Evolutionary conservation across 2,329 filamentous ascomycete genomes (phyloP).

Genomic region (Phialemonium atrogriseum): DNA sequence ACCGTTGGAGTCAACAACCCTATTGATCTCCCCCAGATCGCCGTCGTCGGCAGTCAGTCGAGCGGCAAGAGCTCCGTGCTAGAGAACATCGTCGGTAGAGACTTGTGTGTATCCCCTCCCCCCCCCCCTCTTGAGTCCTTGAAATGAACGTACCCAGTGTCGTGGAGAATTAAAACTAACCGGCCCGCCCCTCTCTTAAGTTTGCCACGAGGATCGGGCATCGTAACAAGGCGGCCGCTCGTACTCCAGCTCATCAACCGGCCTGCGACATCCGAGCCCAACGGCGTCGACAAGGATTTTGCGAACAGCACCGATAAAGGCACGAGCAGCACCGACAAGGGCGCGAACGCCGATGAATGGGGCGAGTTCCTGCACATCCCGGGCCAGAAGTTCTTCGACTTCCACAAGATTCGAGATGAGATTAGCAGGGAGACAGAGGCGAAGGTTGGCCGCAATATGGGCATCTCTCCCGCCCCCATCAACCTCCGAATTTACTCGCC

Average conservation of each 20-base stretch:
- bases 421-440: conserved; percentile 94
- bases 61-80: conserved; percentile 98
- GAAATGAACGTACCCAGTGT: too few species aligned
- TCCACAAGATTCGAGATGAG: conserved; percentile 96
- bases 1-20: conserved; percentile 98
- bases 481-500: conserved; percentile 98
- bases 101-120: conserved; percentile 66
- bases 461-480: conserved; percentile 94
- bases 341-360: conserved; percentile 92
- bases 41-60: conserved; percentile 95
- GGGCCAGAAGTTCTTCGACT: conserved; percentile 95
- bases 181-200: conserved; percentile 36
- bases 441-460: conserved; percentile 92
- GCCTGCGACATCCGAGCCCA: conserved; percentile 52
- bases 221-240: conserved; percentile 91
- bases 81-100: conserved; percentile 96
- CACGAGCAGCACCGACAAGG: conserved; percentile 60
- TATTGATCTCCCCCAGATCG: conserved; percentile 97
- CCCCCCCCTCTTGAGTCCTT: conserved; percentile 3
- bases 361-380: conserved; percentile 98
- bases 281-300: conserved; percentile 64
- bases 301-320: too few species aligned
- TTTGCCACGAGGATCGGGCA: conserved; percentile 92
- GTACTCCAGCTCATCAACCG: conserved; percentile 98
- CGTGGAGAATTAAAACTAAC: conserved; percentile 8